phyloP scores from a whole-genome alignment of 2,329 filamentous ascomycete species.

The Pseudogymnoascus sp. region DNA sequence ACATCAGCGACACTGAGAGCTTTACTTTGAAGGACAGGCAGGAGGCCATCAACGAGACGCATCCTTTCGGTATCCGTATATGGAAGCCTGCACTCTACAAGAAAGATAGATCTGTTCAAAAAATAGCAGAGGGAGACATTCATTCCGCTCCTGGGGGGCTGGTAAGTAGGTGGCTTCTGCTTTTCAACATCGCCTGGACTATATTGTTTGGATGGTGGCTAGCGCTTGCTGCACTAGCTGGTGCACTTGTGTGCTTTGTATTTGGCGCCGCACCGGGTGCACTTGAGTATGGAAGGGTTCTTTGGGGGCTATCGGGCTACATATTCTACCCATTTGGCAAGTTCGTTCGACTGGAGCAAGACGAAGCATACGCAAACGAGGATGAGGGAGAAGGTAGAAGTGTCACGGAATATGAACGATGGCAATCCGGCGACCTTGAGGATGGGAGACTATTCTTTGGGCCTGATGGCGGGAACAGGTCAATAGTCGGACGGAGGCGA shows the following conservation, averaged over 20 bases:
- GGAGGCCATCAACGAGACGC: conserved; percentile 95
- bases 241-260: conserved; percentile 68
- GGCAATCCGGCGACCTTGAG: conserved; percentile 95
- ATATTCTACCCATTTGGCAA: conserved; percentile 95
- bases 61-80: conserved; percentile 96
- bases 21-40: conserved; percentile 96
- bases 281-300: conserved; percentile 73
- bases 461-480: conserved; percentile 57
- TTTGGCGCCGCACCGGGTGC: conserved; percentile 74
- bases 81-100: conserved; percentile 99
- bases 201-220: conserved; percentile 96
- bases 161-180: conserved; percentile 73
- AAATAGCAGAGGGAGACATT: conserved; percentile 92
- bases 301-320: conserved; percentile 78
- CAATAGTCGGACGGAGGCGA: conserved; percentile 76
- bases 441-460: conserved; percentile 95
- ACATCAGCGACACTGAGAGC: conserved; percentile 86
- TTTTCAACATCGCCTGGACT: conserved; percentile 89
- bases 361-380: conserved; percentile 89
- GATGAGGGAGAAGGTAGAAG: conserved; percentile 92
- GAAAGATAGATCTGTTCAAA: conserved; percentile 91
- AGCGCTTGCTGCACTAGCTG: conserved; percentile 62
- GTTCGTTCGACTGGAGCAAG: conserved; percentile 85
- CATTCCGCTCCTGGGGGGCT: conserved; percentile 86
- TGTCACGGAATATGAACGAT: conserved; percentile 97